Base-by-base conservation (phyloP, 176 grass and related monocot species). In the Ananas comosus region DNA sequence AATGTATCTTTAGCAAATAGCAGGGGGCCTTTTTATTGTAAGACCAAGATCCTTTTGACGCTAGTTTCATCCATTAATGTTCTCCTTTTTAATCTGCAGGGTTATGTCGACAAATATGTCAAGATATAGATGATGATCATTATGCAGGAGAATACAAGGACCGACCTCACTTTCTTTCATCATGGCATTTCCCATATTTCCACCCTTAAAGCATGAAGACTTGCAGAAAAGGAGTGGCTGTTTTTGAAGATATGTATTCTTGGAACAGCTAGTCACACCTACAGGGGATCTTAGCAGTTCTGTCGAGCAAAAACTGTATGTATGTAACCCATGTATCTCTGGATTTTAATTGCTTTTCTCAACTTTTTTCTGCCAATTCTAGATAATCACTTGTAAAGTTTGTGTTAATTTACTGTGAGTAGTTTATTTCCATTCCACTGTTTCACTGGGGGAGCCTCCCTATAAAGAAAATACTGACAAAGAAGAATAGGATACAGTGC, bases 101-200 rank as follows among this genome's bases (percentile, higher is more conserved):
- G 89, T 22, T 99, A 99, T 84, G 94, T 99, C 48, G 87, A 99
- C 82, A 99, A 99, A 75, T 99, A 99, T 80, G 94, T 74, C 54
- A 99, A 99, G 86, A 72, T 69, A 74, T 85, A 91, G 78, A 47
- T 85, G 65, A 66, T 83, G 63, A 61, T 81, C 53, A 63, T 69
- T 68, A 48, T 74, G 28, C n/a, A 17, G 33, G 65, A 67, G 65
- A 47, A 66, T 9, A 14, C 3, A 9, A 18, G 14, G 64, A 42
- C 16, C 2, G 6, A 67, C 33, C 65, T 67, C 65, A 29, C 17
- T 67, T 48, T 13, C 64, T 33, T 13, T 66, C 7, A 17, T 61
- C n/a, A 9, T 19, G 3, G 56, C 5, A 33, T 33, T 33, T 33
- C 6, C 56, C 56, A 59, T 59, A 14, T 59, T 59, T 14, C 8